These are phyloP conservation scores for Stagonosporopsis rhizophila DNA, from an alignment of 2,329 filamentous ascomycete species.

Conservation along the genomic window DNA sequence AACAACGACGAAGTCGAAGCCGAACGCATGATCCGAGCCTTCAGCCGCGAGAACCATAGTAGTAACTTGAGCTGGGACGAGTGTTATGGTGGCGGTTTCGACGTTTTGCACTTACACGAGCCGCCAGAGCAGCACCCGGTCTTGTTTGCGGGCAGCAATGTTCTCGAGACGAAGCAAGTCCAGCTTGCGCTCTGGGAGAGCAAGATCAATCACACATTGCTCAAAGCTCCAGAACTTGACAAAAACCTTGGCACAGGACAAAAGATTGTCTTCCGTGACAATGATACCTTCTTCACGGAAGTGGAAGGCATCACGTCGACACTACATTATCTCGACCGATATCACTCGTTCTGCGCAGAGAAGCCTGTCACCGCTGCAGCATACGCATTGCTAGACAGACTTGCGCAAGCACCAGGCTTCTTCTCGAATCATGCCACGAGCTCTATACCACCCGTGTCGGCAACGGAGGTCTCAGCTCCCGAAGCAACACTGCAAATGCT, in stretches of 20 bases:
- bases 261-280: slow-evolving; percentile 43
- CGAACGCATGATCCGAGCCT: slow-evolving; percentile 75
- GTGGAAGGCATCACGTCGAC: slow-evolving; percentile 33
- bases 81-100: slow-evolving; percentile 80
- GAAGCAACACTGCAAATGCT: slow-evolving; percentile 22
- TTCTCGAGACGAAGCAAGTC: slow-evolving; percentile 42
- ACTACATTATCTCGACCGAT: slow-evolving; percentile 46
- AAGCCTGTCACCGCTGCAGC: slow-evolving; percentile 26
- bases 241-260: slow-evolving; percentile 23
- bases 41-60: slow-evolving; percentile 81
- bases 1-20: slow-evolving; percentile 73
- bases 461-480: slow-evolving; percentile 17
- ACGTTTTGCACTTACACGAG: slow-evolving; percentile 71
- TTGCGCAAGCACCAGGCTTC: slow-evolving; percentile 22
- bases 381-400: slow-evolving; percentile 28
- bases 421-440: slow-evolving; percentile 25
- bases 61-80: slow-evolving; percentile 76
- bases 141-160: slow-evolving; percentile 46
- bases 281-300: slow-evolving; percentile 45
- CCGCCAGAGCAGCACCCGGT: slow-evolving; percentile 45
- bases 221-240: slow-evolving; percentile 31
- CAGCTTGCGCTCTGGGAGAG: slow-evolving; percentile 40
- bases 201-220: slow-evolving; percentile 27
- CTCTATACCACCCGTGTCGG: neutral
- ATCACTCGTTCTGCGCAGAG: slow-evolving; percentile 32